Conservation (phyloP, 148 eudicot species). For the Camellia lanceoleosa region DNA sequence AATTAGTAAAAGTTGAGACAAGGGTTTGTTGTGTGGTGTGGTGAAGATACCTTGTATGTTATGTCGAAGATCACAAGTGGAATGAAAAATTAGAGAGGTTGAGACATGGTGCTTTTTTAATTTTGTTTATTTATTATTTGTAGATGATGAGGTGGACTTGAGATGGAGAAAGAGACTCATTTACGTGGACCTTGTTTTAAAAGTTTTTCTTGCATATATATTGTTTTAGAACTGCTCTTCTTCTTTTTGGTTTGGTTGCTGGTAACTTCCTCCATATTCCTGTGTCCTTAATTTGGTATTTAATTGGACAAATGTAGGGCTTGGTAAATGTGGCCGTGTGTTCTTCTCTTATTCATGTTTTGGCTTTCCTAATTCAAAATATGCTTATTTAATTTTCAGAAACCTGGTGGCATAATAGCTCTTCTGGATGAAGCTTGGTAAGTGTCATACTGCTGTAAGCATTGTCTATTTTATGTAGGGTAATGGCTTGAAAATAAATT, state of each 20-base stretch:
- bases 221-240: background rate
- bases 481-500: background rate
- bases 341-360: background rate
- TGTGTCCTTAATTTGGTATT: background rate
- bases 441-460: constrained; percentile 27
- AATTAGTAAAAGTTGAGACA: background rate
- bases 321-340: background rate
- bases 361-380: background rate
- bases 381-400: constrained; percentile 45
- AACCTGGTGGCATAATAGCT: constrained; percentile 97
- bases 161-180: background rate
- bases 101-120: too few relatives aligned
- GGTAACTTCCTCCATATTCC: background rate
- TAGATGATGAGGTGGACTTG: too few relatives aligned
- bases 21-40: background rate
- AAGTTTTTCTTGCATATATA: background rate
- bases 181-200: background rate
- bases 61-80: background rate
- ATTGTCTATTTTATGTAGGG: background rate
- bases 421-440: constrained; percentile 99
- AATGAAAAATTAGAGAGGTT: too few relatives aligned
- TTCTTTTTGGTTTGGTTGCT: background rate
- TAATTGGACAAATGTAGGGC: background rate
- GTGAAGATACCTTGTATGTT: background rate
- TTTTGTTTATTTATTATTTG: too few relatives aligned